Evolutionary conservation across 2,329 filamentous ascomycete genomes (phyloP), one percentile per base, ranked within the genome.

Genomic region (Zymoseptoria pseudotritici): DNA sequence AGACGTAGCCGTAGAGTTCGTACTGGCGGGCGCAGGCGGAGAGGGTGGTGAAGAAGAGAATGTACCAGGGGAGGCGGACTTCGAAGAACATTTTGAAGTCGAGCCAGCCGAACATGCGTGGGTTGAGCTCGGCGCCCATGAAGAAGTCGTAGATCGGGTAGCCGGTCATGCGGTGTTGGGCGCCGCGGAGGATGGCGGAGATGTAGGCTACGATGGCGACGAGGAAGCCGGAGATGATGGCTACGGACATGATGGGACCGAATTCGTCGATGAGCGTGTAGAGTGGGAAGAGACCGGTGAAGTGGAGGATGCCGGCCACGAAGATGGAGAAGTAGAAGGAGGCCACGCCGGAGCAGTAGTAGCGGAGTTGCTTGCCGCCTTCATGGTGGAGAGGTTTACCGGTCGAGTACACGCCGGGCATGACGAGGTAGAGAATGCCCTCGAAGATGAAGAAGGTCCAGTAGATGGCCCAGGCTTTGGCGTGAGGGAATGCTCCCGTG

Each of bases 41-140:
- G 61, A 88, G 82, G 60, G 86, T 87, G 51, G 93, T 80, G 61
- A 93, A 84, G 70, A 96, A 87, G 52, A 96, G 82, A 66, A 96
- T 92, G 76, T 87, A 96, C 91, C 91, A 96, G 46, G 91, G 91
- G 65, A 96, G 83, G 67, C 91, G 88, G 62, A 96, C 91, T 74
- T 96, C 91, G 71, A 91, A 94, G 78, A 96, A 96, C 90, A 95
- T 94, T 79, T 95, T 95, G 79, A 94, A 90, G 76, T 95, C 90
- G 55, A 95, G 77, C 67, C 90, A 86, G 58, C 86, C 87, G 71
- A 75, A 74, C 68, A 97, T 84, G 66, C 90, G 83, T 4, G 90
- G 90, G 77, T 95, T 94, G 58, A 95, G 80, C 77, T 95, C 90
- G 11, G 89, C 88, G 57, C 90, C 90, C 85, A 94, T 91, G 80